Evolutionary conservation across 768 basidiomycete genomes (phyloP).

Genomic region (Amyloporia xantha): DNA sequence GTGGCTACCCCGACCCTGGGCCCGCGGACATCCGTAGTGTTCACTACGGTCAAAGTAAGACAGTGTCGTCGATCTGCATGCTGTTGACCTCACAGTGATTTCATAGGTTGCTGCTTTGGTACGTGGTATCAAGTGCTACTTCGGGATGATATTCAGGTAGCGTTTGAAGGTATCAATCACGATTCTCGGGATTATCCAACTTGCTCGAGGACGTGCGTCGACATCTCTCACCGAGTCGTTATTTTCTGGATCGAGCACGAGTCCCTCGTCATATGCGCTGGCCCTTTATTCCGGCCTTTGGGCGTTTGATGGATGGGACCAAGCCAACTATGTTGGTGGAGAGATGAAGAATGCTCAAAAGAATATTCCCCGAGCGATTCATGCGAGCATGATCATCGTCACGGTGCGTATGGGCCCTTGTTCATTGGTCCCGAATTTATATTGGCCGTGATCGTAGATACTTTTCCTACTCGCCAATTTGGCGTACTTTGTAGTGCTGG

Average conservation of each 20-base stretch:
- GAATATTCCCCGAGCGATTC: conserved; percentile 85
- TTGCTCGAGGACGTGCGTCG: conserved; percentile 64
- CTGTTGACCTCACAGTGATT: conserved; percentile 1
- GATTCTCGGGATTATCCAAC: conserved; percentile 71
- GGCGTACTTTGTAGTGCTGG: conserved; percentile 91
- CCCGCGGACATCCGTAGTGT: conserved; percentile 75
- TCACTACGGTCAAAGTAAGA: conserved; percentile 78
- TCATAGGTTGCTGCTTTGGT: conserved; percentile 60
- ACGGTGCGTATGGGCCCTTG: conserved; percentile 39
- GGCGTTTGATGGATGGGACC: conserved; percentile 98
- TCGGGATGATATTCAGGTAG: not conserved
- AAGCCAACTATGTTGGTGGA: conserved; percentile 85
- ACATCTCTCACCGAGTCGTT: conserved; percentile 59
- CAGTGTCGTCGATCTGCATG: not conserved
- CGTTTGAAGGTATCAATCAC: conserved; percentile 56
- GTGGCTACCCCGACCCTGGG: conserved; percentile 73
- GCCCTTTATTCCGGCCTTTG: conserved; percentile 92
- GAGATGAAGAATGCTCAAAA: conserved; percentile 78
- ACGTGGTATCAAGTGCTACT: too few species aligned
- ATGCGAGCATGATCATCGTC: conserved; percentile 83
- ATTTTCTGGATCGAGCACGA: conserved; percentile 67
- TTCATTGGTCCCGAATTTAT: not conserved
- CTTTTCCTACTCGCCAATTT: conserved; percentile 81
- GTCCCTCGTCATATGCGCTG: conserved; percentile 84
- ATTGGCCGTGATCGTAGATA: conserved; percentile 31